Conservation (phyloP, 129 eudicot genomes). For the Solidago caesia region DNA sequence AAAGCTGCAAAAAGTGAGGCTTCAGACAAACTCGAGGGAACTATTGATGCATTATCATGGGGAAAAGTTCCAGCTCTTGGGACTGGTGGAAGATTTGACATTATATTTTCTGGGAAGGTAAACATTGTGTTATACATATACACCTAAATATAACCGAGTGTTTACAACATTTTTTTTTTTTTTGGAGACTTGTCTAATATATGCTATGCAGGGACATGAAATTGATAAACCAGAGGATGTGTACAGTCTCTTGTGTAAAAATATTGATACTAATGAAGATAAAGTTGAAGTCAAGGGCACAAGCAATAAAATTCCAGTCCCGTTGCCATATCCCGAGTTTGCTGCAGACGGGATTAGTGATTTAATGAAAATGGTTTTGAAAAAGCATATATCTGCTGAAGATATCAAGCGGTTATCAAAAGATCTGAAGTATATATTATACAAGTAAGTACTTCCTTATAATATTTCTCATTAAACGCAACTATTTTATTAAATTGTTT, state of each 20-base stretch:
- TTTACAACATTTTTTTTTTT: not conserved
- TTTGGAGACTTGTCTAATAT: not conserved
- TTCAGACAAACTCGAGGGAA: constrained; percentile 71
- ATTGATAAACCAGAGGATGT: constrained; percentile 56
- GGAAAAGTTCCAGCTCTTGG: constrained; percentile 83
- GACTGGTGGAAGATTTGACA: constrained; percentile 72
- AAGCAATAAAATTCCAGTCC: constrained; percentile 34
- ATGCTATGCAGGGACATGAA: constrained; percentile 54
- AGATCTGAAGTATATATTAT: constrained; percentile 48
- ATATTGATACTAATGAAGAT: constrained; percentile 10
- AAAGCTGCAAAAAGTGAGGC: constrained; percentile 71
- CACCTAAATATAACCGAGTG: not conserved
- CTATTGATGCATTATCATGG: constrained; percentile 80
- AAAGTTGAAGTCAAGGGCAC: constrained; percentile 18
- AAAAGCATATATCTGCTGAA: constrained; percentile 32
- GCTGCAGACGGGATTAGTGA: constrained; percentile 27
- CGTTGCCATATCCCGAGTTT: constrained; percentile 23
- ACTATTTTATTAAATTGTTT: not conserved
- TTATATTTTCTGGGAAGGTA: constrained; percentile 76
- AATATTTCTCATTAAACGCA: not conserved
- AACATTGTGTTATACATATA: not conserved
- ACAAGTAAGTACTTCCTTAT: constrained; percentile 54
- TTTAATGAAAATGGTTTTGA: constrained; percentile 32
- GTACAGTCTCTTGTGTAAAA: constrained; percentile 52
- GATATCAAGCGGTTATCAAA: constrained; percentile 35